phyloP scores from a whole-genome alignment of 306 rosid species.

The Vigna reflexopilosa region DNA sequence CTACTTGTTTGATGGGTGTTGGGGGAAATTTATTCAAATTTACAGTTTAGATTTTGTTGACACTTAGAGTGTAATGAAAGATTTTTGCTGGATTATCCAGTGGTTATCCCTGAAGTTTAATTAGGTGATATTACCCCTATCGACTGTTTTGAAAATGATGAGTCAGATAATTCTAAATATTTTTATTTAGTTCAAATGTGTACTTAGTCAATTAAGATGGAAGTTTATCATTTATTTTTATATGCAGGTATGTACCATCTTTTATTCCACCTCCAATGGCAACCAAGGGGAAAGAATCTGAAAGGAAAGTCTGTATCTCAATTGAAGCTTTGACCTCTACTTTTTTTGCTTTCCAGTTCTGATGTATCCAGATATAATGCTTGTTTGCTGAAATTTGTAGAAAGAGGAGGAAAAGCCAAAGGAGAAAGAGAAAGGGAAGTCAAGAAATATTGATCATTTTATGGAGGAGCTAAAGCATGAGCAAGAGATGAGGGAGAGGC shows the following conservation, averaged over 20 bases:
- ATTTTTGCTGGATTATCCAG: conserved; percentile 42
- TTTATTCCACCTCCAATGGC: conserved; percentile 98
- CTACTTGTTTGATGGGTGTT: conserved; percentile 18
- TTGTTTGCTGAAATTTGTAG: conserved; percentile 54
- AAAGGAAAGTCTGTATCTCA: conserved; percentile 75
- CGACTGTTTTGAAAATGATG: conserved; percentile 38
- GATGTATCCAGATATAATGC: conserved; percentile 42
- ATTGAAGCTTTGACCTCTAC: conserved; percentile 28
- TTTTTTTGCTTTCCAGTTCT: conserved; percentile 24
- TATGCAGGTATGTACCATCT: conserved; percentile 97
- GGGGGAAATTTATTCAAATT: conserved; percentile 13
- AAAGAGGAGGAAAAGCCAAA: conserved; percentile 91
- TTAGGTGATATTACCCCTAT: conserved; percentile 25
- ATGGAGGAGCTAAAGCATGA: conserved; percentile 99
- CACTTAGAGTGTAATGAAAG: conserved; percentile 35
- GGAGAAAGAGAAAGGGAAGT: conserved; percentile 92
- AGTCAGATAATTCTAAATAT: conserved; percentile 12
- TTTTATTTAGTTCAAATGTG: conserved; percentile 36
- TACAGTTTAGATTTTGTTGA: conserved; percentile 14
- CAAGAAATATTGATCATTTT: conserved; percentile 88
- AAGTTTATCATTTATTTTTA: conserved; percentile 54
- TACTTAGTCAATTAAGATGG: conserved; percentile 42
- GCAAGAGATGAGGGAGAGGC: conserved; percentile 93
- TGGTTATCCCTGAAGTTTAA: conserved; percentile 42
- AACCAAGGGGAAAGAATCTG: conserved; percentile 92